Evolutionary conservation across 2,329 filamentous ascomycete genomes (phyloP).

Genomic region (Pseudocercospora fuligena): DNA sequence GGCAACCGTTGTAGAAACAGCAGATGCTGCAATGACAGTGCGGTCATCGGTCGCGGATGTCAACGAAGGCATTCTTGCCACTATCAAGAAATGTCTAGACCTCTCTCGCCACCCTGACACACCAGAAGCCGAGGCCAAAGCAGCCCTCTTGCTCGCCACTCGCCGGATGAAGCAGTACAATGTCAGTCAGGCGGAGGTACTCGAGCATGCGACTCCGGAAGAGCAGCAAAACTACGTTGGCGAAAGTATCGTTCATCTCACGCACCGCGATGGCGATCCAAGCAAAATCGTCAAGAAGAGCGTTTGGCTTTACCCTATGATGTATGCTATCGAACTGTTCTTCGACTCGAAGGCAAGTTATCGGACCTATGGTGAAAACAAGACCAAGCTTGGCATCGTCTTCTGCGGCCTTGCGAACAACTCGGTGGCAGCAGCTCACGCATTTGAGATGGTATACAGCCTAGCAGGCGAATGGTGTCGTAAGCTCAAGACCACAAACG

Average conservation of each 20-base stretch:
- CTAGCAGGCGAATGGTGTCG: slow-evolving; percentile 27
- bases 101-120: slow-evolving; percentile 12
- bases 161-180: slow-evolving; percentile 25
- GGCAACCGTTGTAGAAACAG: slow-evolving; percentile 8
- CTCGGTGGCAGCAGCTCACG: slow-evolving; percentile 32
- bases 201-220: slow-evolving; percentile 20
- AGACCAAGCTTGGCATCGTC: slow-evolving; percentile 10
- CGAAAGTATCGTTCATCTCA: no score
- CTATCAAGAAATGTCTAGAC: slow-evolving; percentile 26
- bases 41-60: slow-evolving; percentile 7
- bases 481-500: not conserved
- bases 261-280: no score
- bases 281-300: no score
- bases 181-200: slow-evolving; percentile 25
- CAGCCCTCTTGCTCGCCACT: slow-evolving; percentile 18
- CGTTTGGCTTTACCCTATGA: no score
- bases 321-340: no score
- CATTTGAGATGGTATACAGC: slow-evolving; percentile 36
- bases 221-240: not conserved
- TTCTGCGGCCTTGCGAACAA: slow-evolving; percentile 37
- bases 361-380: slow-evolving; percentile 5
- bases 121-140: slow-evolving; percentile 18
- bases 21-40: slow-evolving; percentile 16
- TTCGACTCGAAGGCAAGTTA: no score
- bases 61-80: slow-evolving; percentile 14